Percentiles rank a stretch among this genome's conserved stretches.
Conservation (phyloP, 1,284 basidiomycete species). For the Trametes pubescens region DNA sequence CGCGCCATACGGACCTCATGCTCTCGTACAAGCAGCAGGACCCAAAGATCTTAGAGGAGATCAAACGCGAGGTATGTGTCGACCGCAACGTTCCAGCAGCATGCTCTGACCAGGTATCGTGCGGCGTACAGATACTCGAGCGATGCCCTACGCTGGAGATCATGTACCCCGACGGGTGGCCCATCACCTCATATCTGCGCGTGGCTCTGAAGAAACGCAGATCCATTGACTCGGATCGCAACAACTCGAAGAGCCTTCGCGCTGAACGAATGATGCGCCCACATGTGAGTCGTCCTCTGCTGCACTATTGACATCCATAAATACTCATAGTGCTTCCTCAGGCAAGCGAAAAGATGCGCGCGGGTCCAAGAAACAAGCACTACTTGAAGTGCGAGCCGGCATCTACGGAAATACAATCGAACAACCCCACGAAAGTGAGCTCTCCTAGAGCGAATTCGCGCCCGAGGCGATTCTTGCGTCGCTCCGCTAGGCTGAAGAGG, state of each 20-base stretch:
- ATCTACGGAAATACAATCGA: too few relatives aligned
- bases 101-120: neutral
- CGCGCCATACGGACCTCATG: neutral
- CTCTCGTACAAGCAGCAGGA: neutral
- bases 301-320: too few relatives aligned
- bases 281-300: too few relatives aligned
- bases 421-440: neutral
- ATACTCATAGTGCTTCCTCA: too few relatives aligned
- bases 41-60: neutral
- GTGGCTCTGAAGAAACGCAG: neutral
- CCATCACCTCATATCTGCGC: neutral
- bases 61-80: neutral
- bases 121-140: neutral
- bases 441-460: neutral
- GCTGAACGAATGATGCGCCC: too few relatives aligned
- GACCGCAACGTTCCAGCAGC: neutral
- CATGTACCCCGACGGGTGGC: neutral
- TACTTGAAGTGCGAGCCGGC: too few relatives aligned
- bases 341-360: too few relatives aligned
- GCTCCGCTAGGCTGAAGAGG: neutral
- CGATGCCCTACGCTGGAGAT: neutral
- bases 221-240: too few relatives aligned
- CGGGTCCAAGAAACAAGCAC: too few relatives aligned
- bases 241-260: too few relatives aligned
- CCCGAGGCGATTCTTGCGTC: neutral